Conservation (phyloP, 164 flowering plant genomes). For the Brasenia schreberi region DNA sequence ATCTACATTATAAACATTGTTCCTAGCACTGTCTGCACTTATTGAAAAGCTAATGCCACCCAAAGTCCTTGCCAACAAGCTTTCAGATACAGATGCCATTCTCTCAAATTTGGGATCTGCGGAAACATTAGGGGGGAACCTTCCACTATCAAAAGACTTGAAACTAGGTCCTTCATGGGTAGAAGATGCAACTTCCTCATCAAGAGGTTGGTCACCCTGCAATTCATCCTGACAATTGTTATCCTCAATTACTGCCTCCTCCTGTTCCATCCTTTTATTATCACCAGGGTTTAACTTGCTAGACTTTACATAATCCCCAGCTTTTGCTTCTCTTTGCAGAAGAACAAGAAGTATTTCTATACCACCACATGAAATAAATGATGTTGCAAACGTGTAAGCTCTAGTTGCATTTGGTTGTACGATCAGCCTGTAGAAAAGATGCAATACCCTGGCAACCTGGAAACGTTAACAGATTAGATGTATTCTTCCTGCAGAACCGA, state of each 20-base stretch:
- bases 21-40: conserved; percentile 90
- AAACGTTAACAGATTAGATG: conserved; percentile 4
- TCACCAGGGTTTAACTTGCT: conserved; percentile 17
- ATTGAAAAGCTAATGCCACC: conserved; percentile 86
- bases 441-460: conserved; percentile 93
- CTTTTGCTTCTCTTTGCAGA: conserved; percentile 85
- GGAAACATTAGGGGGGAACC: conserved; percentile 12
- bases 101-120: conserved; percentile 30
- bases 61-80: conserved; percentile 39
- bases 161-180: conserved; percentile 19
- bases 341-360: conserved; percentile 91
- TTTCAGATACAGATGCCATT: conserved; percentile 52
- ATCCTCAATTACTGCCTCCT: conserved; percentile 1
- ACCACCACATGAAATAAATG: conserved; percentile 86
- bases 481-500: background rate
- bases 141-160: conserved; percentile 12
- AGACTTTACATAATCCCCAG: conserved; percentile 38
- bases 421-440: conserved; percentile 76
- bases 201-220: conserved; percentile 18
- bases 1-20: conserved; percentile 82
- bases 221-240: conserved; percentile 7
- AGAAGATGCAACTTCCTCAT: conserved; percentile 19
- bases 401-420: conserved; percentile 91
- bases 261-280: background rate
- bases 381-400: conserved; percentile 80